Conservation (phyloP, 2,329 filamentous ascomycete genomes). For the Mollisia scopiformis region DNA sequence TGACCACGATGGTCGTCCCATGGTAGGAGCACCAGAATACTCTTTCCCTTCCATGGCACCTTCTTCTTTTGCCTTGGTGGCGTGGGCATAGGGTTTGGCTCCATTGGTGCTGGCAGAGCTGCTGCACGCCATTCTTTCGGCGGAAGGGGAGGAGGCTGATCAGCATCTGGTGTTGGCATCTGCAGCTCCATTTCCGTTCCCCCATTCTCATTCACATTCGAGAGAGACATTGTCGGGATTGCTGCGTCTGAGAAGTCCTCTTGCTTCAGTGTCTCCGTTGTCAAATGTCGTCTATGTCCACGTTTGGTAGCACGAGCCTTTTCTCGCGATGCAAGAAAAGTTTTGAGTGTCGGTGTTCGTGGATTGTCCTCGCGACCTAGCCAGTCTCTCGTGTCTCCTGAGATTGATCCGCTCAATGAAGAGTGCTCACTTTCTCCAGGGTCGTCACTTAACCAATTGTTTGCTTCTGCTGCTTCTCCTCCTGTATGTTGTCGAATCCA, state of each 20-base stretch:
- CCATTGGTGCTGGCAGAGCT: conserved; percentile 16
- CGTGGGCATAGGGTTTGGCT: conserved; percentile 37
- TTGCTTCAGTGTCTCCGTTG: conserved; percentile 35
- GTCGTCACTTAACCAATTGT: conserved; percentile 84
- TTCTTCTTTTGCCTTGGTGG: conserved; percentile 70
- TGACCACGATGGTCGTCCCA: conserved; percentile 67
- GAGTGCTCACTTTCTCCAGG: conserved; percentile 73
- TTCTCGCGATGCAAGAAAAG: conserved; percentile 30
- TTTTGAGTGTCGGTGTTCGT: conserved; percentile 37
- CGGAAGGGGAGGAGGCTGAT: conserved; percentile 43
- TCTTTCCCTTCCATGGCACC: conserved; percentile 75
- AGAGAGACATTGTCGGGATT: conserved; percentile 27
- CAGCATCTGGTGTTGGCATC: conserved; percentile 31
- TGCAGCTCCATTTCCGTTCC: conserved; percentile 23
- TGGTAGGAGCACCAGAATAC: conserved; percentile 71
- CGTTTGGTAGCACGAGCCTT: conserved; percentile 22
- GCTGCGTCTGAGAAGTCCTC: conserved; percentile 32
- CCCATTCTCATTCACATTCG: conserved; percentile 21
- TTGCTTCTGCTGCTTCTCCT: conserved; percentile 69
- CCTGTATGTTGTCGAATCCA: conserved; percentile 85
- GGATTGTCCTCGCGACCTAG: conserved; percentile 47
- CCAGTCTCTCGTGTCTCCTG: conserved; percentile 51
- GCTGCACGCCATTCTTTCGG: conserved; percentile 31
- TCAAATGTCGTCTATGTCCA: conserved; percentile 38
- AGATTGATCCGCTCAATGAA: conserved; percentile 70